phyloP scores from a whole-genome alignment of 1,139 yeast genomes.

The Pneumocystis carinii region DNA sequence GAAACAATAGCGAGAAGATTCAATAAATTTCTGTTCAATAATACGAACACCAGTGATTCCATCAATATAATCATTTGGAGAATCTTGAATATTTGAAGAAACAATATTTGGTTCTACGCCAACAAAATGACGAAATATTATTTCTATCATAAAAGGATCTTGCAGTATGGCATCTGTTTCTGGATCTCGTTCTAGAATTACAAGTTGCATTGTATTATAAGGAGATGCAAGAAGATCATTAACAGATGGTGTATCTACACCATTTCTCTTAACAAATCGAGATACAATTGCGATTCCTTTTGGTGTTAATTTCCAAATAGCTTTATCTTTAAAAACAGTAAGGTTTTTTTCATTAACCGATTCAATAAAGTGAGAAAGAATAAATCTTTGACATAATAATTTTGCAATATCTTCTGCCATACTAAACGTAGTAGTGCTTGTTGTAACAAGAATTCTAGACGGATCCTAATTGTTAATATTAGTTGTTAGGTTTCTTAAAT shows the following conservation, averaged over 20 bases:
- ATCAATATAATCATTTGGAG: conserved; percentile 9
- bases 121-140: conserved; percentile 49
- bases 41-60: conserved; percentile 14
- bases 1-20: conserved; percentile 30
- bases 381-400: conserved; percentile 39
- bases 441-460: conserved; percentile 21
- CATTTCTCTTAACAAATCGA: conserved; percentile 43
- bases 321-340: conserved; percentile 29
- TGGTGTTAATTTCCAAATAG: conserved; percentile 68
- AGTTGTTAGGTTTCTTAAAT: not conserved
- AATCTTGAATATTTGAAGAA: conserved; percentile 33
- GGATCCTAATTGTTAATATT: conserved; percentile 24
- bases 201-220: conserved; percentile 58
- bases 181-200: conserved; percentile 52
- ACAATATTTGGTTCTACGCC: conserved; percentile 61
- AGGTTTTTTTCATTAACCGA: conserved; percentile 62
- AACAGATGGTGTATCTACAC: conserved; percentile 29
- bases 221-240: conserved; percentile 39
- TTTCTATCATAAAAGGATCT: conserved; percentile 48
- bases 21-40: conserved; percentile 18
- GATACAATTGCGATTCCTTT: conserved; percentile 68
- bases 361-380: conserved; percentile 55
- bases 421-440: conserved; percentile 45
- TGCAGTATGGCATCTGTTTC: conserved; percentile 46
- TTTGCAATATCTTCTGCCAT: conserved; percentile 41